Evolutionary conservation across 352 stramenopile species (phyloP).

Genomic region (Pythium apleroticum): DNA sequence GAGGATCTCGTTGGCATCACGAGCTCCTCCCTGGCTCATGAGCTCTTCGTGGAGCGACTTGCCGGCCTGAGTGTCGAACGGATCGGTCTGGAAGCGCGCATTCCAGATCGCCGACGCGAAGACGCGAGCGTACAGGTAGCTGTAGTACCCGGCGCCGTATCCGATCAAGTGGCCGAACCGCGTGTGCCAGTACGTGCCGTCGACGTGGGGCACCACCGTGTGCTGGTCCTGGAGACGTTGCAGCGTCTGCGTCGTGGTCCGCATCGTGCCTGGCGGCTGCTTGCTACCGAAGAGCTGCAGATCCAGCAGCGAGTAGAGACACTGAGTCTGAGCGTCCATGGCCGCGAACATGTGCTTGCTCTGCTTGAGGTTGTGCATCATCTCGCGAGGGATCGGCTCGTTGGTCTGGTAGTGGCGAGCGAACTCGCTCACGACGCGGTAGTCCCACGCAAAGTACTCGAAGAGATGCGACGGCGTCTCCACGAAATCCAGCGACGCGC

Average conservation of each 20-base stretch:
- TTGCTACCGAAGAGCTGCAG: conserved; percentile 69
- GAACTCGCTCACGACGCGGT: conserved; percentile 83
- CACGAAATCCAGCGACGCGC: conserved; percentile 94
- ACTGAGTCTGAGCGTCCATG: conserved; percentile 88
- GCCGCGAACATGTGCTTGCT: conserved; percentile 90
- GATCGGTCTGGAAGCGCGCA: conserved; percentile 58
- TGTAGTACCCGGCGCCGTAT: conserved; percentile 92
- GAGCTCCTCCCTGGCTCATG: conserved; percentile 85
- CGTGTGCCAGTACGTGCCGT: conserved; percentile 82
- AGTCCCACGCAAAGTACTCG: conserved; percentile 96
- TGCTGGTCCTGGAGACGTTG: conserved; percentile 66
- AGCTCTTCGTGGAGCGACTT: conserved; percentile 67
- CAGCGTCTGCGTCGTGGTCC: conserved; percentile 59
- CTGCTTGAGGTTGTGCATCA: conserved; percentile 70
- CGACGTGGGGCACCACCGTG: conserved; percentile 74
- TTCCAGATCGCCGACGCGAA: conserved; percentile 91
- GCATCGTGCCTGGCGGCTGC: conserved; percentile 37
- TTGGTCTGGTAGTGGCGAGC: conserved; percentile 82
- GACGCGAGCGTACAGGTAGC: conserved; percentile 89
- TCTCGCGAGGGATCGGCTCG: conserved; percentile 67
- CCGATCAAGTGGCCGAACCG: conserved; percentile 88
- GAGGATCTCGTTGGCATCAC: conserved; percentile 86
- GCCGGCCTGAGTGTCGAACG: conserved; percentile 59
- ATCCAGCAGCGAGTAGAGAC: conserved; percentile 81
- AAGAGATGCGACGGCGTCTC: conserved; percentile 96